Evolutionary conservation across 2,329 filamentous ascomycete species (phyloP).

Genomic region (Calonectria hongkongensis): DNA sequence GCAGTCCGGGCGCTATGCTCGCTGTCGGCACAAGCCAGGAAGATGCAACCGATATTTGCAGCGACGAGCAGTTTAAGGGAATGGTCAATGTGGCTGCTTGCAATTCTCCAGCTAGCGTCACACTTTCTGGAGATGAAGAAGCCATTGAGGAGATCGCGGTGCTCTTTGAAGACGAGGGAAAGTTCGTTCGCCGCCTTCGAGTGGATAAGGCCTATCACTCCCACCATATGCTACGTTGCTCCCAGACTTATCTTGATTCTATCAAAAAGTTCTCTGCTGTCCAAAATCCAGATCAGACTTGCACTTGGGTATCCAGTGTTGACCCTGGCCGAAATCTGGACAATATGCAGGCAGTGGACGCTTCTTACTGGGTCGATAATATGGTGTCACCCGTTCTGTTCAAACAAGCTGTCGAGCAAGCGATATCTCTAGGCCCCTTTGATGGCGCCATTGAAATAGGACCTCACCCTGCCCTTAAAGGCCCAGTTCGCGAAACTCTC

Average conservation of each 20-base stretch:
- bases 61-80: slow-evolving; percentile 42
- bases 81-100: slow-evolving; percentile 52
- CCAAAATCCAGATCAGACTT: slow-evolving; percentile 3
- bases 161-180: slow-evolving; percentile 41
- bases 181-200: slow-evolving; percentile 56
- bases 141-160: slow-evolving; percentile 52
- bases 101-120: slow-evolving; percentile 51
- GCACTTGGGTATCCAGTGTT: slow-evolving; percentile 46
- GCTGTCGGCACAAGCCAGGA: slow-evolving; percentile 50
- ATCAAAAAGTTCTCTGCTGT: slow-evolving; percentile 25
- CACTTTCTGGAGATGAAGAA: slow-evolving; percentile 57
- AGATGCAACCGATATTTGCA: slow-evolving; percentile 36
- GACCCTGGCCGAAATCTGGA: slow-evolving; percentile 53
- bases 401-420: slow-evolving; percentile 40
- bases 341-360: neutral
- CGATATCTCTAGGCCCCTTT: slow-evolving; percentile 4
- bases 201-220: slow-evolving; percentile 71
- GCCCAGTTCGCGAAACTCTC: slow-evolving; percentile 60
- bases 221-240: slow-evolving; percentile 63
- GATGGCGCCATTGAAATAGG: slow-evolving; percentile 62
- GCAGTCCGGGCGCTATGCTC: slow-evolving; percentile 44
- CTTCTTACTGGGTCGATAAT: slow-evolving; percentile 53
- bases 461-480: slow-evolving; percentile 68
- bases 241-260: slow-evolving; percentile 37
- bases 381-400: slow-evolving; percentile 53